Percentiles rank a stretch among this genome's conserved stretches.
Evolutionary conservation across 2,329 filamentous ascomycete species (phyloP).

Genomic region (Aspergillus sp.): DNA sequence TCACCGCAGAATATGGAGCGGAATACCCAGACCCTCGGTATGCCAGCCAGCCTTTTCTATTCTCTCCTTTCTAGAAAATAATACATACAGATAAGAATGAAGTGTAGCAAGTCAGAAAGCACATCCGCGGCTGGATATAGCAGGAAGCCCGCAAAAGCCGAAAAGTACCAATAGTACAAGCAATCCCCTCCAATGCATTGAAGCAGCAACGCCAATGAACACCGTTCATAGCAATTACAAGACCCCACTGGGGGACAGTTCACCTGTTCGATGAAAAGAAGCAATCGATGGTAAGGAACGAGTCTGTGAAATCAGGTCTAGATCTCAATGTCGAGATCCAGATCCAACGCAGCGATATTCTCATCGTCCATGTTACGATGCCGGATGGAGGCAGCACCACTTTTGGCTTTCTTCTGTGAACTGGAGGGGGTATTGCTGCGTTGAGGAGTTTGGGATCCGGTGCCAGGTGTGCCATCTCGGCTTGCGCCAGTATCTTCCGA

Average conservation of each 20-base stretch:
- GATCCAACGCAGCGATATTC: constrained; percentile 81
- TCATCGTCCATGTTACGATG: constrained; percentile 85
- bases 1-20: too few relatives aligned
- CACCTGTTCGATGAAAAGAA: background rate
- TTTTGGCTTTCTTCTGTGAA: constrained; percentile 36
- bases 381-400: constrained; percentile 64
- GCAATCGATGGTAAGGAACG: background rate
- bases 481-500: constrained; percentile 33
- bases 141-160: background rate
- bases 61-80: too few relatives aligned
- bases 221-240: constrained; percentile 14
- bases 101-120: background rate
- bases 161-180: background rate
- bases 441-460: constrained; percentile 54
- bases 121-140: background rate
- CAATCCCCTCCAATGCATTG: background rate
- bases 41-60: too few relatives aligned
- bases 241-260: constrained; percentile 4
- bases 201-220: constrained; percentile 9
- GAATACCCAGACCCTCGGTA: background rate
- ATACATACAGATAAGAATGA: too few relatives aligned
- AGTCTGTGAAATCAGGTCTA: constrained; percentile 35
- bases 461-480: constrained; percentile 48
- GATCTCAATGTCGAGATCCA: constrained; percentile 90
- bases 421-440: constrained; percentile 30